Conservation (phyloP, 148 eudicot genomes). For the Spergularia bocconei region DNA sequence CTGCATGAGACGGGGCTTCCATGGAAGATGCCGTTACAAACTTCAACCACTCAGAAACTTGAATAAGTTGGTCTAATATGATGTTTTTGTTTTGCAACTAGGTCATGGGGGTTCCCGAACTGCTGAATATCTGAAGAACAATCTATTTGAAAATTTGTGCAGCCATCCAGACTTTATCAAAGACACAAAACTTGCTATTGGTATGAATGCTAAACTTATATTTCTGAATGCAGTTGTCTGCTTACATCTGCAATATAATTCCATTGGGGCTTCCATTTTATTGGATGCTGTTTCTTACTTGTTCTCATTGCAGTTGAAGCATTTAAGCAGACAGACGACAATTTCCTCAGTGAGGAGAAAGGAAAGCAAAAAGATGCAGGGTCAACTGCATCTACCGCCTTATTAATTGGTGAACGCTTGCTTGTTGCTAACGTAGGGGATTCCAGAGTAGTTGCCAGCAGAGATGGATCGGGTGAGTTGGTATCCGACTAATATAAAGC, state of each 20-base stretch:
- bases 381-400: constrained; percentile 80
- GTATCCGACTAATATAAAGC: background rate
- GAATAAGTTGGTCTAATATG: background rate
- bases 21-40: background rate
- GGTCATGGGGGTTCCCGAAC: constrained; percentile 83
- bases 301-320: constrained; percentile 49
- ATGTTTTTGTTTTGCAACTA: constrained; percentile 12
- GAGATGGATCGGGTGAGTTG: constrained; percentile 64
- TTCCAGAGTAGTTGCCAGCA: constrained; percentile 74
- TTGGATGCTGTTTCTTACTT: background rate
- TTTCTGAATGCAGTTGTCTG: background rate
- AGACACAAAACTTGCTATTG: constrained; percentile 74
- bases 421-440: constrained; percentile 88
- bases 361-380: constrained; percentile 72
- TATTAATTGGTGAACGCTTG: constrained; percentile 54
- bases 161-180: constrained; percentile 66
- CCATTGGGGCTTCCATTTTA: background rate
- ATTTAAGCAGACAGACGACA: constrained; percentile 61
- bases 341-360: constrained; percentile 59
- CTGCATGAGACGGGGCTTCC: background rate
- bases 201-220: constrained; percentile 31
- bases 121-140: constrained; percentile 77
- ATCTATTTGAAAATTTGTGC: constrained; percentile 66
- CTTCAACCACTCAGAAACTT: background rate
- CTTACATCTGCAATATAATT: background rate